Conservation (phyloP, 768 basidiomycete genomes). For the Exsudoporus frostii region DNA sequence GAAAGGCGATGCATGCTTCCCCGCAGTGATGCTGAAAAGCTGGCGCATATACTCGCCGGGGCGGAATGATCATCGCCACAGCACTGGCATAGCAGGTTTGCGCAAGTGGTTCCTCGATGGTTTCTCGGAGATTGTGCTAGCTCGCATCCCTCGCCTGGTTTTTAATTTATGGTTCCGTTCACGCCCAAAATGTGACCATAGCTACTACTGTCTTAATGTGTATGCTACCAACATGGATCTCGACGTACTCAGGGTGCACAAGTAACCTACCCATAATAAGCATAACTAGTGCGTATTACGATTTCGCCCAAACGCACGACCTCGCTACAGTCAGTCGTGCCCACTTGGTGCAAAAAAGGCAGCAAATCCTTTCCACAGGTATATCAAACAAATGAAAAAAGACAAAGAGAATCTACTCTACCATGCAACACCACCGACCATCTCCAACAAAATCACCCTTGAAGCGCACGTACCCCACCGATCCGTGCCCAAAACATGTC, state of each 20-base stretch:
- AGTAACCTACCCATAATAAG: too few relatives aligned
- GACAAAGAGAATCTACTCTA: background rate
- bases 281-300: background rate
- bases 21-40: background rate
- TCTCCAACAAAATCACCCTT: background rate
- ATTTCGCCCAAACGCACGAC: background rate
- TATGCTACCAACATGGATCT: background rate
- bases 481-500: constrained; percentile 86
- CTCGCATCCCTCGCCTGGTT: background rate
- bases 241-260: too few relatives aligned
- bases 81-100: background rate
- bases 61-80: background rate
- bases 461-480: constrained; percentile 42
- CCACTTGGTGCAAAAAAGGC: too few relatives aligned
- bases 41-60: background rate
- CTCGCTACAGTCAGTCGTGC: too few relatives aligned
- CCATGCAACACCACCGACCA: background rate
- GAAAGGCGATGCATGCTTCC: background rate
- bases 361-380: too few relatives aligned
- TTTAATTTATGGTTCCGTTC: background rate
- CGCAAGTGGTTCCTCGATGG: too few relatives aligned
- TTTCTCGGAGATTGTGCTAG: background rate
- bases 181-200: background rate
- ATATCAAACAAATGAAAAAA: background rate
- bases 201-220: background rate